Evolutionary conservation across 2,329 filamentous ascomycete species (phyloP).

Genomic region (Sporothrix sp.): DNA sequence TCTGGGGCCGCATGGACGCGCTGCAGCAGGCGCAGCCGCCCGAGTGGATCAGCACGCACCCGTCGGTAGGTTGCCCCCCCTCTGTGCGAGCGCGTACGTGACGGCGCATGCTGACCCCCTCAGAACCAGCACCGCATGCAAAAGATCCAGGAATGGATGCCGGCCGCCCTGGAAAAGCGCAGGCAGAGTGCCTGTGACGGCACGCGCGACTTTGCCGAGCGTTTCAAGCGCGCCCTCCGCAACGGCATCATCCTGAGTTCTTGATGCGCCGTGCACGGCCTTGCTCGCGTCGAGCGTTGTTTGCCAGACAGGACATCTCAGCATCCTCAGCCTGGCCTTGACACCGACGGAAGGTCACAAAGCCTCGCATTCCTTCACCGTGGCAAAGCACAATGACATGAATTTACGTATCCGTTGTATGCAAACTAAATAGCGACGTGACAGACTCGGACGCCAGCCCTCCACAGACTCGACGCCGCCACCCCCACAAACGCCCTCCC

Average conservation of each 20-base stretch:
- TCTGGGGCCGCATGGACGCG: slow-evolving; percentile 59
- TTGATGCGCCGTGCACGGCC: background rate
- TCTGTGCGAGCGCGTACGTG: slow-evolving; percentile 49
- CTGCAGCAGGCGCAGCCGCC: slow-evolving; percentile 43
- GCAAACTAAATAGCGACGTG: background rate
- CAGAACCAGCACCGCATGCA: slow-evolving; percentile 53
- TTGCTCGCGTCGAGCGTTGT: background rate
- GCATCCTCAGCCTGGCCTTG: no score
- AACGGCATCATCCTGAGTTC: slow-evolving; percentile 26
- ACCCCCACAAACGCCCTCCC: background rate
- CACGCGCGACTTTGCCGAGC: slow-evolving; percentile 42
- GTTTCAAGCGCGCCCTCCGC: slow-evolving; percentile 40
- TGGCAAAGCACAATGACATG: background rate
- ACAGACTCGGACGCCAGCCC: no score
- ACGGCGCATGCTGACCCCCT: no score
- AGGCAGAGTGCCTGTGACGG: slow-evolving; percentile 44
- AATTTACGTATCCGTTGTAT: background rate
- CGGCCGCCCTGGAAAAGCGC: slow-evolving; percentile 45
- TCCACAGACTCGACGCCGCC: background rate
- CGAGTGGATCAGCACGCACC: slow-evolving; percentile 69
- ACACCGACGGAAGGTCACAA: no score
- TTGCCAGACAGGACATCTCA: no score
- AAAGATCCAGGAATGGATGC: slow-evolving; percentile 56
- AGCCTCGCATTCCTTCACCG: no score
- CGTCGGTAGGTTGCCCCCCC: slow-evolving; percentile 42